Percentiles rank a stretch among this genome's conserved stretches.
phyloP scores from a whole-genome alignment of 129 eudicot species.

The Artemisia tridentata region DNA sequence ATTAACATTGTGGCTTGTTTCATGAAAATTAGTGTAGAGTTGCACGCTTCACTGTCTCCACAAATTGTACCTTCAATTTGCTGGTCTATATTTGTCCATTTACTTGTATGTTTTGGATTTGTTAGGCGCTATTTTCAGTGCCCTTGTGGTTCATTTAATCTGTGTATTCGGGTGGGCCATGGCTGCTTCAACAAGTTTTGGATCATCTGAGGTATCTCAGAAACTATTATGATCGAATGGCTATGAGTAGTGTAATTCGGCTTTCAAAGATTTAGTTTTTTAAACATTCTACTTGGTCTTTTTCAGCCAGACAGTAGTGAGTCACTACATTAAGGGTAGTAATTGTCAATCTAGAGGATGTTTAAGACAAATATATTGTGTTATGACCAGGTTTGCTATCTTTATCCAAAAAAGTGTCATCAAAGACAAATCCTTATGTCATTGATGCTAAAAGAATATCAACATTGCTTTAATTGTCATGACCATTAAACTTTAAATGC shows the following conservation, averaged over 20 bases:
- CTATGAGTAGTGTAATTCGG: neutral
- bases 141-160: slow-evolving; percentile 27
- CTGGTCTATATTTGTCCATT: slow-evolving; percentile 25
- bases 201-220: slow-evolving; percentile 10
- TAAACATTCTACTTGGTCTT: too few relatives aligned
- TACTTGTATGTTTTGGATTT: slow-evolving; percentile 27
- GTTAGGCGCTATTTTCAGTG: slow-evolving; percentile 30
- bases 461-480: slow-evolving; percentile 1
- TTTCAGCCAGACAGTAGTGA: neutral
- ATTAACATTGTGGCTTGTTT: slow-evolving; percentile 5
- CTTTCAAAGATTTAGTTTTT: neutral
- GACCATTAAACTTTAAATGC: neutral
- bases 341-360: neutral
- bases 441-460: neutral
- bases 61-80: slow-evolving; percentile 24
- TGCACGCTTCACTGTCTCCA: neutral
- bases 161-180: slow-evolving; percentile 26
- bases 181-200: slow-evolving; percentile 1
- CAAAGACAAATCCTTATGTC: neutral
- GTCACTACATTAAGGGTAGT: neutral
- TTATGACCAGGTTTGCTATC: neutral
- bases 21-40: neutral
- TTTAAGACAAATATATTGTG: neutral
- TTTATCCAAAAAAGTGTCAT: neutral
- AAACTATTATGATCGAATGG: slow-evolving; percentile 12